phyloP scores from a whole-genome alignment of 2,329 filamentous ascomycete species.

The Claviceps digitariae region DNA sequence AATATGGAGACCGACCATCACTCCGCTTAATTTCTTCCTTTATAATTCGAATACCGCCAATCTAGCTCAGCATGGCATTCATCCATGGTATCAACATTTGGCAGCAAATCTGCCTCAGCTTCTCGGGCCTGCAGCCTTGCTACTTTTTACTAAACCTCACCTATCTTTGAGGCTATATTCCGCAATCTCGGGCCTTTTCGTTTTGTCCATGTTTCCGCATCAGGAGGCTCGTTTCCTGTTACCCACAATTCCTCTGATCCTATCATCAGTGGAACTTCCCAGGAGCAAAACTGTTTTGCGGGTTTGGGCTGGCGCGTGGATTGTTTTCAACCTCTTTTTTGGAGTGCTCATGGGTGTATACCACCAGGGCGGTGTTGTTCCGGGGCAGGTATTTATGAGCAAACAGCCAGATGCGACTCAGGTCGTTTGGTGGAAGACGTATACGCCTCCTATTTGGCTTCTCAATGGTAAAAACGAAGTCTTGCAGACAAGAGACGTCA shows the following conservation, averaged over 20 bases:
- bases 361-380: conserved; percentile 67
- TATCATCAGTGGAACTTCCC: conserved; percentile 59
- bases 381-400: conserved; percentile 62
- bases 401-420: conserved; percentile 54
- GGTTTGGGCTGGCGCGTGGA: conserved; percentile 49
- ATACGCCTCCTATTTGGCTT: conserved; percentile 69
- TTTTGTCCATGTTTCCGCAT: conserved; percentile 63
- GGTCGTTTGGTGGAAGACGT: conserved; percentile 77
- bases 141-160: conserved; percentile 45
- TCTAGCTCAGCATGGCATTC: conserved; percentile 60
- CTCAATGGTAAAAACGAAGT: conserved; percentile 63
- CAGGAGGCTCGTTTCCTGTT: conserved; percentile 70
- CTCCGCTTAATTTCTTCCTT: conserved; percentile 62
- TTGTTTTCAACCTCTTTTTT: conserved; percentile 54
- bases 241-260: conserved; percentile 61
- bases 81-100: conserved; percentile 67
- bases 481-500: conserved; percentile 57
- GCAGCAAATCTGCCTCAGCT: conserved; percentile 56
- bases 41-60: conserved; percentile 63
- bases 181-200: conserved; percentile 56
- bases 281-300: conserved; percentile 33
- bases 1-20: conserved; percentile 52
- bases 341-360: conserved; percentile 68
- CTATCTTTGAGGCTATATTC: conserved; percentile 53
- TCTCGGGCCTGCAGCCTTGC: conserved; percentile 53